Conservation (phyloP, 2,329 filamentous ascomycete species). For the Myrmaecium sp. region DNA sequence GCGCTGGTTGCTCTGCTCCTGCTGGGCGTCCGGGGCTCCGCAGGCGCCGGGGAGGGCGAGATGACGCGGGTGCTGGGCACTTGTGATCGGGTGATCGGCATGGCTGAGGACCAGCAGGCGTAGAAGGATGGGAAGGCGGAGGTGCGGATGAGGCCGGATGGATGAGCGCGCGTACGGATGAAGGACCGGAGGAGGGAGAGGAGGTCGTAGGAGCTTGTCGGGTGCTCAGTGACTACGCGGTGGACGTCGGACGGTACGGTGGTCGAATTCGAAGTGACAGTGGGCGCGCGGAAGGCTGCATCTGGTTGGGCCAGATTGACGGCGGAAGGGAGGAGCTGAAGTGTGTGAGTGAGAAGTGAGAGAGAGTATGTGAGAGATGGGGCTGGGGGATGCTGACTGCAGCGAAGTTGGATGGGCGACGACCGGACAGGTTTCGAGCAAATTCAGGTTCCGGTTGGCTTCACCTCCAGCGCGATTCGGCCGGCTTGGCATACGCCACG, state of each 20-base stretch:
- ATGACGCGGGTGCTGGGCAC: constrained; percentile 73
- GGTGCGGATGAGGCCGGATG: constrained; percentile 39
- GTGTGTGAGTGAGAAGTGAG: too few relatives aligned
- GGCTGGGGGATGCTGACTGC: too few relatives aligned
- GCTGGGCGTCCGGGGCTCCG: constrained; percentile 32
- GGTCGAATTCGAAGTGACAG: constrained; percentile 10
- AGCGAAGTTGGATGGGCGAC: too few relatives aligned
- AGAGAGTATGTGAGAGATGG: too few relatives aligned
- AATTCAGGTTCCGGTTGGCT: too few relatives aligned
- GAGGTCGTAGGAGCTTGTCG: constrained; percentile 1
- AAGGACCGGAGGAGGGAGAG: constrained; percentile 1
- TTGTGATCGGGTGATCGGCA: constrained; percentile 32
- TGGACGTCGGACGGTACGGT: constrained; percentile 6
- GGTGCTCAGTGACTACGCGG: not conserved
- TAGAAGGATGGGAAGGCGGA: constrained; percentile 44
- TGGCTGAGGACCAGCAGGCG: constrained; percentile 20
- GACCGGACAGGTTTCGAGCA: too few relatives aligned
- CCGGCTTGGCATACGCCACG: too few relatives aligned
- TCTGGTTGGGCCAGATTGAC: too few relatives aligned
- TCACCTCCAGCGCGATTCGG: too few relatives aligned
- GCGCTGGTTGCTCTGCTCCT: too few relatives aligned
- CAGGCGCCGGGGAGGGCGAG: constrained; percentile 67
- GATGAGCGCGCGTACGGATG: constrained; percentile 11
- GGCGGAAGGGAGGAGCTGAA: too few relatives aligned
- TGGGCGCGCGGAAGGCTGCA: constrained; percentile 6